Conservation (phyloP, 768 basidiomycete species). For the Agrocybe praecox region DNA sequence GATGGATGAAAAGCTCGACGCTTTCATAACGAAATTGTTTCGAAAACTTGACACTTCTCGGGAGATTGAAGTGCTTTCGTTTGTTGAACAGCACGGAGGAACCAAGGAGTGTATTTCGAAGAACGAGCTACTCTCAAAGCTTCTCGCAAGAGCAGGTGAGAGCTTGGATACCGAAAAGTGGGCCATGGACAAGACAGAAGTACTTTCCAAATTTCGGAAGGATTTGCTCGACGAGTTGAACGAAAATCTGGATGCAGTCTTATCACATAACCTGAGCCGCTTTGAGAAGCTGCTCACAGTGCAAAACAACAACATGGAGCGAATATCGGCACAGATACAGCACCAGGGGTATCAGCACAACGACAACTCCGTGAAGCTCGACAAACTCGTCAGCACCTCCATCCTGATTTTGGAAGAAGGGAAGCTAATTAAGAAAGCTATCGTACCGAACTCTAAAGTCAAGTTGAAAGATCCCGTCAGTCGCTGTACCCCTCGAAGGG, state of each 20-base stretch:
- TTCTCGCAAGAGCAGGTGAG: conserved; percentile 22
- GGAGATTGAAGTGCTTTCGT: conserved; percentile 32
- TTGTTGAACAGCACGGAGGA: conserved; percentile 36
- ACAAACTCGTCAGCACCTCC: background rate
- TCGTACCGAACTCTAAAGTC: background rate
- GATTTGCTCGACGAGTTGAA: conserved; percentile 3
- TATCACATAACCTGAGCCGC: conserved; percentile 2
- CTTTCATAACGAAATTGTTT: conserved; percentile 25
- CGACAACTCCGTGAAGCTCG: conserved; percentile 4
- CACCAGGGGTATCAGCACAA: background rate
- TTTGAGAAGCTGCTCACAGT: conserved; percentile 14
- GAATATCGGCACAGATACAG: background rate
- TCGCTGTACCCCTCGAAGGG: background rate
- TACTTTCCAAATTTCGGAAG: background rate
- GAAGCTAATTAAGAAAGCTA: conserved; percentile 3
- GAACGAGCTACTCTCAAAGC: conserved; percentile 27
- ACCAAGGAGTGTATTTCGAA: conserved; percentile 30
- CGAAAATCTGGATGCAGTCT: conserved; percentile 2
- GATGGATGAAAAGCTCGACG: conserved; percentile 26
- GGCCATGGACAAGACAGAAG: background rate
- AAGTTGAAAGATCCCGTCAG: conserved; percentile 13
- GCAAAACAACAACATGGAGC: conserved; percentile 5
- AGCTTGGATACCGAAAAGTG: background rate
- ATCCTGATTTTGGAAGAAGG: conserved; percentile 7
- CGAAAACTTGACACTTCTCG: conserved; percentile 32